These are phyloP conservation scores for Steccherinum ochraceum DNA, from an alignment of 768 basidiomycete genomes.

Conservation along the genomic window DNA sequence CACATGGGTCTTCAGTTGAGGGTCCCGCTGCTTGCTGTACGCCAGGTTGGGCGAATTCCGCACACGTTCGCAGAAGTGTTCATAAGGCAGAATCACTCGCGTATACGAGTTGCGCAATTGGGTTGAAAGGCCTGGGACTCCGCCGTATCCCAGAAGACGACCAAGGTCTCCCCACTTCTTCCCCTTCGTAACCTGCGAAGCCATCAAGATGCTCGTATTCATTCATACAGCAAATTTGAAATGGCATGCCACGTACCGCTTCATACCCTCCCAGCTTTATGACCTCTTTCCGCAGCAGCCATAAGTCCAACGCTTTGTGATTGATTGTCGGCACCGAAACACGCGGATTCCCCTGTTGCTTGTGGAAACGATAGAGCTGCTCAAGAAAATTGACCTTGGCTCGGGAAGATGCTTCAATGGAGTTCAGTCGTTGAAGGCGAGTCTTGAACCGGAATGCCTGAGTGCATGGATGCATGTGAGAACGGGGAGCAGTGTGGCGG, in stretches of 20 bases:
- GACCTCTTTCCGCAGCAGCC: conserved; percentile 90
- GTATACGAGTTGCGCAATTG: conserved; percentile 88
- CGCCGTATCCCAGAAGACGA: conserved; percentile 73
- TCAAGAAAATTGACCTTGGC: conserved; percentile 97
- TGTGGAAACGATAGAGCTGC: conserved; percentile 93
- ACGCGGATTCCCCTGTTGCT: conserved; percentile 87
- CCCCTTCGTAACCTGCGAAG: conserved; percentile 63
- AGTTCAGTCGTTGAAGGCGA: conserved; percentile 88
- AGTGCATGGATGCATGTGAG: conserved; percentile 2
- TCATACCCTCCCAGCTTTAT: conserved; percentile 85
- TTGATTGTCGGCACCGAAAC: conserved; percentile 94
- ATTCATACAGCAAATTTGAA: conserved; percentile 13
- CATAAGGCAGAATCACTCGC: conserved; percentile 93
- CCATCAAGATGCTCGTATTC: conserved; percentile 11
- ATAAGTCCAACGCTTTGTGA: conserved; percentile 88
- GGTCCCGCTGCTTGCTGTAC: conserved; percentile 34
- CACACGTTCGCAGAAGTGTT: conserved; percentile 78
- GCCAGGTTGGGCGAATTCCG: conserved; percentile 53
- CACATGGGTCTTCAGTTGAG: conserved; percentile 50
- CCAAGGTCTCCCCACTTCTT: conserved; percentile 90
- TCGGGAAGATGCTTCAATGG: conserved; percentile 93
- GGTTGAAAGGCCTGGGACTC: conserved; percentile 74
- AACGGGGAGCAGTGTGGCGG: conserved; percentile 11
- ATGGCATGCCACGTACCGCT: conserved; percentile 50
- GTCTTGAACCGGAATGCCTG: conserved; percentile 95